Evolutionary conservation across 306 rosid genomes (phyloP), one percentile per base, ranked within the genome.

Genomic region (Macrotyloma uniflorum): DNA sequence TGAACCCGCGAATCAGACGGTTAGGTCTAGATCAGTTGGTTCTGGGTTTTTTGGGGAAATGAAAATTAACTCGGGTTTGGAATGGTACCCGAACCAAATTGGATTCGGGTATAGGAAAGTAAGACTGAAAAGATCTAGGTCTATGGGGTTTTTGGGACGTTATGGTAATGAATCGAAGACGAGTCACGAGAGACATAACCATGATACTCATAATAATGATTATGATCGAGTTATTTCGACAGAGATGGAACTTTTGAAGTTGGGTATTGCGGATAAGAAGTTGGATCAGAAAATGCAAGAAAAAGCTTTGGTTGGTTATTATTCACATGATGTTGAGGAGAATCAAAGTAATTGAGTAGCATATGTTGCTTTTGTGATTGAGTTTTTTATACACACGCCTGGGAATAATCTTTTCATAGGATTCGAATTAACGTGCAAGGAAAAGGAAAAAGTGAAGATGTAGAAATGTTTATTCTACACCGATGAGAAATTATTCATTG

Each of bases 111-210:
- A 73, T 35, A 84, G 75, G 72, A 79, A 74, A 36, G 66, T 77
- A 83, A 79, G 75, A 79, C 76, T 91, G 5, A 80, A 51, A 40
- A 91, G 86, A 79, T 91, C 97, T 32, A 86, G 88, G 85, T 91
- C 93, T 5, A 77, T 79, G 81, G 88, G 95, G 9, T 55, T 80
- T 18, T 13, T 75, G 81, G 66, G 24, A 75, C 81, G 64, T 32
- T 19, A 54, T 46, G 57, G 67, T 6, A 19, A 8, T 0, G 70
- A 64, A 3, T 19, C 68, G 23, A 63, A 79, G 59, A 49, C 8
- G 15, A 1, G 47, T 64, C n/a, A 33, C n/a, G 14, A 33, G 30
- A 14, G 13, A 16, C 11, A 59, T 38, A n/a, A 23, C n/a, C n/a
- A n/a, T 8, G 26, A 11, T 43, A 22, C 15, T 73, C n/a, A 43